These are phyloP conservation scores for Dendrocalamus latiflorus DNA, from an alignment of 202 grass and related monocot species.

Conservation along the genomic window DNA sequence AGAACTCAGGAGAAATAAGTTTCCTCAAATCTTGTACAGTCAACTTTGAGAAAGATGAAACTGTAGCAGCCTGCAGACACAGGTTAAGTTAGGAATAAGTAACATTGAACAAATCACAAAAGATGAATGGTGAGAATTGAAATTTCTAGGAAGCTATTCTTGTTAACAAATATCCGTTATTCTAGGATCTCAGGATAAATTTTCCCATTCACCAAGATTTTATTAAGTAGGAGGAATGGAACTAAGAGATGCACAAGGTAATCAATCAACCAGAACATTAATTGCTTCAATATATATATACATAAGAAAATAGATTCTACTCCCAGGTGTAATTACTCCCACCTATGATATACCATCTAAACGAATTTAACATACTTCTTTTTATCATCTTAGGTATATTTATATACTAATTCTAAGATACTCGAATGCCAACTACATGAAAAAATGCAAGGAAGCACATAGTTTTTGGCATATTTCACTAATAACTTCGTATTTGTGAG, in stretches of 20 bases:
- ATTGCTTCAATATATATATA: no score
- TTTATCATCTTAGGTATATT: no score
- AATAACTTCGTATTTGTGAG: no score
- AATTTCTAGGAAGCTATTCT: not conserved
- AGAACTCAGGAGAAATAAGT: conserved; percentile 61
- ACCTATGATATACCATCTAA: no score
- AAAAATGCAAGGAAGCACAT: no score
- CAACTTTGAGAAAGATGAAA: conserved; percentile 72
- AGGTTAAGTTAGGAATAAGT: conserved; percentile 5
- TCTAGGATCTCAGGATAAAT: not conserved
- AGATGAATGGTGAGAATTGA: not conserved
- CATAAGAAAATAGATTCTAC: no score
- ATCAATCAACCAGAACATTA: not conserved
- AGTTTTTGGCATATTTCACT: no score
- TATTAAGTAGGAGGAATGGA: not conserved
- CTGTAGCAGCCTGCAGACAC: conserved; percentile 45
- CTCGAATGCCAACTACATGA: no score
- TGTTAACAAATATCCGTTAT: not conserved
- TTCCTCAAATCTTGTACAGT: conserved; percentile 74
- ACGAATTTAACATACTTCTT: no score
- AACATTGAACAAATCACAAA: not conserved
- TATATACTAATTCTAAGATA: no score
- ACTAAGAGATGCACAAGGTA: not conserved
- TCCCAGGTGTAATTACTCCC: no score
- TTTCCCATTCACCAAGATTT: not conserved